These are phyloP conservation scores for Clavispora asparagi DNA, from an alignment of 805 yeast genomes.

Conservation along the genomic window DNA sequence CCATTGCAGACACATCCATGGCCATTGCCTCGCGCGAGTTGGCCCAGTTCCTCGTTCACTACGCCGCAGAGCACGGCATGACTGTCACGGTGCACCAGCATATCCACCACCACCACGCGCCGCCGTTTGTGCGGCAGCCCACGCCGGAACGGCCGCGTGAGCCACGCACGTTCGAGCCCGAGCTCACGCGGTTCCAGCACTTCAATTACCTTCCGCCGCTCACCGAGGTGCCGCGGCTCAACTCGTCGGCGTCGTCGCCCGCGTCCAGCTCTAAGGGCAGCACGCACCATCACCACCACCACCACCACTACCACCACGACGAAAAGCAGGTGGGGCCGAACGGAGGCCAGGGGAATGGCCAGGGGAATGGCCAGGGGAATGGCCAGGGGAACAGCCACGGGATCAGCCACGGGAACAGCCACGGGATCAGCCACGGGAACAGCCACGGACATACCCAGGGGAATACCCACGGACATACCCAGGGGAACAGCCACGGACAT, in stretches of 20 bases:
- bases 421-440: too few relatives aligned
- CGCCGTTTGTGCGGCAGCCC: background rate
- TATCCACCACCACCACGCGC: slow-evolving; percentile 69
- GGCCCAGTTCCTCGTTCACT: slow-evolving; percentile 52
- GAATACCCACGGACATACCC: too few relatives aligned
- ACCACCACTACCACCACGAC: slow-evolving; percentile 27
- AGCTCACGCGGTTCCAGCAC: slow-evolving; percentile 41
- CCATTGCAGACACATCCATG: slow-evolving; percentile 16
- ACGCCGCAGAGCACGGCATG: slow-evolving; percentile 54
- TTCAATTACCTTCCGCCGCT: slow-evolving; percentile 70
- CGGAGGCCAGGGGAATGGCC: background rate
- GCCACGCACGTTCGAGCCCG: slow-evolving; percentile 4
- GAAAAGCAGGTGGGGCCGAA: slow-evolving; percentile 9
- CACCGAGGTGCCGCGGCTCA: slow-evolving; percentile 66
- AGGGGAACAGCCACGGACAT: background rate
- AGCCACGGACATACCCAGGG: background rate
- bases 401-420: background rate
- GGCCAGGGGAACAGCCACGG: too few relatives aligned
- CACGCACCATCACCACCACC: slow-evolving; percentile 14
- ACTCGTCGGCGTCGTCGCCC: slow-evolving; percentile 49
- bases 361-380: too few relatives aligned
- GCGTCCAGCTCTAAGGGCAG: slow-evolving; percentile 14
- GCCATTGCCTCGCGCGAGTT: slow-evolving; percentile 47
- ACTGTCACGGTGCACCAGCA: slow-evolving; percentile 79
- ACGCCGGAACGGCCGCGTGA: slow-evolving; percentile 1